Base-by-base conservation (phyloP, 768 basidiomycete species). In the Pulveroboletus sp. region DNA sequence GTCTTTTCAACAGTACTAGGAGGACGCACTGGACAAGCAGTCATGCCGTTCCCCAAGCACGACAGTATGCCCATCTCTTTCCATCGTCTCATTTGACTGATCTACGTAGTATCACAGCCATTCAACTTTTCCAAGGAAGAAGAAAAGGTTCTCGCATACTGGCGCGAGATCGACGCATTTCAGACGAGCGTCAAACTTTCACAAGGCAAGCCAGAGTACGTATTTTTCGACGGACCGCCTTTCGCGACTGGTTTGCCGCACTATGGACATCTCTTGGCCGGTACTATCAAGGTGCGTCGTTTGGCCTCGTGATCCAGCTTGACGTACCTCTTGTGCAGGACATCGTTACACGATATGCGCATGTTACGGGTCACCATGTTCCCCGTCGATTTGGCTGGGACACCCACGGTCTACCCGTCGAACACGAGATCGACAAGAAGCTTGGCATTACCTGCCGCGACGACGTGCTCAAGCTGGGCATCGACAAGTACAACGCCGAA, bases 371-470 rank as follows among this genome's bases (percentile, higher is more conserved):
- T 6, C 85, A 82, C 69, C 88, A 97, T 63, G 95, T 98, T 58
- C 80, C 85, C 48, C 85, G 95, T 50, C 83, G 95, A 44, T 98
- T 98, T 66, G 95, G 95, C 45, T 98, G 95, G 95, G 95, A 98
- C 71, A 97, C 94, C 5, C 95, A 99, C 71, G 95, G 95, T 43
- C 82, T 99, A 23, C 97, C 95, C 31, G 94, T 99, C 63, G 97
- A 99, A 69, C 94, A 97, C 73, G 92, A 97, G 75, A 99, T 99
- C 73, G 97, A 99, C 78, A 98, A 97, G 75, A 86, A 81, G 60
- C 78, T 98, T 39, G 83, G 83, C 34, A 97, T 98, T 74, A 94
- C 87, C 27, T 84, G 92, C 21, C 90, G 89, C 65, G 90, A 83
- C 39, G 97, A 99, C 65, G 97, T 99, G 36, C 77, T 98, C 71